Evolutionary conservation across 805 yeast species (phyloP), one percentile per base, ranked within the genome.

Genomic region (Candida tibetensis): DNA sequence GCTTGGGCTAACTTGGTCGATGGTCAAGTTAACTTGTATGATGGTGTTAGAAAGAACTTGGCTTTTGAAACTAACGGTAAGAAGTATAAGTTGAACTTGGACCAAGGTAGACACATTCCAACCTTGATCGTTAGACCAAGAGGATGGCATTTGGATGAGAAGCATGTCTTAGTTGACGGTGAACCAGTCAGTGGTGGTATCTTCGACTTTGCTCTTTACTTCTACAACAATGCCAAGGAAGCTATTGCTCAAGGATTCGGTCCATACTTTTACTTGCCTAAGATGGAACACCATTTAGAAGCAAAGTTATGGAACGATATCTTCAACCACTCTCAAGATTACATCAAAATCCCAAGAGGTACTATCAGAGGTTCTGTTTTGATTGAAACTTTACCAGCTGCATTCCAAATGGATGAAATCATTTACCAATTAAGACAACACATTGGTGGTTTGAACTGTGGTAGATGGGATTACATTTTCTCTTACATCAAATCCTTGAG

Each of bases 381-480:
- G 58, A 84, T 85, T 56, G 95, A 85, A 63, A 85, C 95, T 13
- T 69, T 85, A 48, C 95, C 93, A 28, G 89, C 87, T 30, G 88
- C 90, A 12, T 85, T 81, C 75, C 93, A 85, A 64, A 79, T 85
- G 82, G 90, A 85, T 57, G 95, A 85, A 64, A 84, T 85, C 49
- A 76, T 85, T 52, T 85, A 78, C 56, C 85, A 85, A 55, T 71
- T 85, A 56, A 73, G 88, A 61, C 80, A 78, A 36, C 95, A 85
- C 61, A 81, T 85, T 37, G 75, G 84, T 7, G 95, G 93, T 40
- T 73, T 85, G 62, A 85, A 85, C 67, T 85, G 93, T 72, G 95
- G 95, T 51, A 76, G 95, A 66, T 85, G 93, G 91, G 95, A 85
- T 64, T 85, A 85, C 66, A 84, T 85, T 63, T 85, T 85, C 67